Evolutionary conservation across 371 early-diverging fungal species (phyloP), one percentile per base, ranked within the genome.

Genomic region (Rhizopus microsporus): DNA sequence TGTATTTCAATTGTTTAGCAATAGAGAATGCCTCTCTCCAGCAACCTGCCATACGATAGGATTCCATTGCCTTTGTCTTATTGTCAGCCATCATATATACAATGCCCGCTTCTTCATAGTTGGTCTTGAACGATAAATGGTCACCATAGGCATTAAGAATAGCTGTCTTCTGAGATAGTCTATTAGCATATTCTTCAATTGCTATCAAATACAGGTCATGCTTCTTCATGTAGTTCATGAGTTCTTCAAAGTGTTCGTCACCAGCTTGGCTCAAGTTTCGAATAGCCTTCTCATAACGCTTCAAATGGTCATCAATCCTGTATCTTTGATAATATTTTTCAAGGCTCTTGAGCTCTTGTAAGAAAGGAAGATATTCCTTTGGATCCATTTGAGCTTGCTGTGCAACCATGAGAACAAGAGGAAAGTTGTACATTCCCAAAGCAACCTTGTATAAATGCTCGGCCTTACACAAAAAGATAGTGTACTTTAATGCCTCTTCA

Each of bases 371-470:
- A 57, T 97, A 97, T 76, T 98, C 98, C 30, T 94, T 81, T 16
- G 98, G 98, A 81, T 98, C 98, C 75, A 85, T 94, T 60, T 97
- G 95, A 15, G 94, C 91, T 64, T 92, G 91, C 68, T 96, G 96
- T 12, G 96, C 97, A 16, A 97, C 95, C 89, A 94, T 87, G 37
- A 97, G 68, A 7, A 94, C 95, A 52, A 98, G 77, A 12, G 85
- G 74, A 65, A 97, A 92, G 61, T 98, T 94, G 62, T 98, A 98
- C 86, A 94, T 87, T 17, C 95, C 96, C 59, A 98, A 75, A 1
- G 97, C 97, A 3, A 94, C 92, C 64, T 96, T 84, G 61, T 92
- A 97, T 7, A 97, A 81, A 9, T 78, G 75, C 57, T 94, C 89
- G 47, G 91, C 91, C 61, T 94, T 88, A 12, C 89, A 92, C 51